phyloP scores from a whole-genome alignment of 1,284 basidiomycete species.

The Cryptococcus neoformans region DNA sequence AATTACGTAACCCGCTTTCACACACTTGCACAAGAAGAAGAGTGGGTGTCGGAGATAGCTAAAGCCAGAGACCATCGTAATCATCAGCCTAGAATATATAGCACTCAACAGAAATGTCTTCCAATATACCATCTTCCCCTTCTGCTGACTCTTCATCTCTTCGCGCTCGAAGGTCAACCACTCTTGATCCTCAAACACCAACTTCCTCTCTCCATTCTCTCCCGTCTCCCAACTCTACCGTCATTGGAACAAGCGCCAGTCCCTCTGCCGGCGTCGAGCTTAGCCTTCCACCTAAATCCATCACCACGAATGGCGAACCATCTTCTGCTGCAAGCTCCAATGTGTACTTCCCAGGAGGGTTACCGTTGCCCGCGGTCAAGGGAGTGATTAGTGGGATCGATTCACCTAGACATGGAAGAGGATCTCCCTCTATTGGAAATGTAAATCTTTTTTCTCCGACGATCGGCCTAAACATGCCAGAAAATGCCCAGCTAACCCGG shows the following conservation, averaged over 20 bases:
- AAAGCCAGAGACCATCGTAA: too few species aligned
- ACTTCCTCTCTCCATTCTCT: neutral
- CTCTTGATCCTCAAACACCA: neutral
- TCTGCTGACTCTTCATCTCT: neutral
- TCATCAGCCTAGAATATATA: too few species aligned
- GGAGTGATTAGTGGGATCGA: constrained; percentile 28
- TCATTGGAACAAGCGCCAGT: neutral
- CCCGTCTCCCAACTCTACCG: neutral
- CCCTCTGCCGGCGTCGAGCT: neutral
- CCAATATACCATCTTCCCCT: neutral
- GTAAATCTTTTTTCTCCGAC: neutral
- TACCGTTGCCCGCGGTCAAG: constrained; percentile 29
- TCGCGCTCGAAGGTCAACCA: neutral
- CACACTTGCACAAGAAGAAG: too few species aligned
- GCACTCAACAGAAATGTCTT: neutral
- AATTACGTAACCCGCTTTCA: too few species aligned
- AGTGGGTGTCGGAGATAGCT: too few species aligned
- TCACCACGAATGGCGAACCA: neutral
- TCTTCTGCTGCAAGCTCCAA: neutral
- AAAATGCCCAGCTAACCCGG: neutral
- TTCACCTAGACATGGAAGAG: constrained; percentile 10
- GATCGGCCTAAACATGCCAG: neutral
- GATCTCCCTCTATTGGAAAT: constrained; percentile 7
- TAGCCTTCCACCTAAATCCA: neutral
- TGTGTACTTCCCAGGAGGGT: constrained; percentile 12